Conservation (phyloP, 1,284 basidiomycete species). For the Malassezia yamatoensis region DNA sequence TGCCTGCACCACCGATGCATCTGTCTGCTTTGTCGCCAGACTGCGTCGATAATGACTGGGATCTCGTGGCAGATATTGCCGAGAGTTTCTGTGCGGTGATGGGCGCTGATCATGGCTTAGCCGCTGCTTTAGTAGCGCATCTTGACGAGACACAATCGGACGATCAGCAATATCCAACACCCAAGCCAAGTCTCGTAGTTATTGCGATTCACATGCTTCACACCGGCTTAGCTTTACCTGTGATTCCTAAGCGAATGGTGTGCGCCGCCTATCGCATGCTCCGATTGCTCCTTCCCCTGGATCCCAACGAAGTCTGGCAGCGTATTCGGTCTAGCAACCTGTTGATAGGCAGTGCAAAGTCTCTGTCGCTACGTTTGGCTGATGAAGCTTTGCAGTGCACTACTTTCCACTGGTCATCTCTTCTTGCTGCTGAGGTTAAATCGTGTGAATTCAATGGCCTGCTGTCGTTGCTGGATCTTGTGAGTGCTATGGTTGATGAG, state of each 20-base stretch:
- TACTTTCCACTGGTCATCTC: conserved; percentile 50
- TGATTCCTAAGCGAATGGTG: conserved; percentile 58
- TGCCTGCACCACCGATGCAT: conserved; percentile 17
- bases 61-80: conserved; percentile 61
- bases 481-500: conserved; percentile 65
- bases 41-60: conserved; percentile 19
- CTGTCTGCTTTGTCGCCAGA: conserved; percentile 16
- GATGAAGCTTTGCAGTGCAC: conserved; percentile 12
- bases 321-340: conserved; percentile 67
- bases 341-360: conserved; percentile 57
- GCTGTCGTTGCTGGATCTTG: conserved; percentile 63
- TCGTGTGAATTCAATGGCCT: conserved; percentile 70
- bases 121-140: conserved; percentile 59
- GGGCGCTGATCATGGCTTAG: conserved; percentile 56
- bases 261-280: conserved; percentile 69
- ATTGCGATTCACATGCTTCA: conserved; percentile 73
- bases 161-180: not conserved
- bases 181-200: conserved; percentile 55
- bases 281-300: conserved; percentile 63
- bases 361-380: conserved; percentile 18
- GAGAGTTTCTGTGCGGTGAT: conserved; percentile 69
- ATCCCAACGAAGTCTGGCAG: conserved; percentile 71
- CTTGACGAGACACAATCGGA: conserved; percentile 51
- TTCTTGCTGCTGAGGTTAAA: conserved; percentile 62
- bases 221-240: conserved; percentile 59